These are phyloP conservation scores for Ricinus communis DNA, from an alignment of 345 rosid species.

Conservation along the genomic window DNA sequence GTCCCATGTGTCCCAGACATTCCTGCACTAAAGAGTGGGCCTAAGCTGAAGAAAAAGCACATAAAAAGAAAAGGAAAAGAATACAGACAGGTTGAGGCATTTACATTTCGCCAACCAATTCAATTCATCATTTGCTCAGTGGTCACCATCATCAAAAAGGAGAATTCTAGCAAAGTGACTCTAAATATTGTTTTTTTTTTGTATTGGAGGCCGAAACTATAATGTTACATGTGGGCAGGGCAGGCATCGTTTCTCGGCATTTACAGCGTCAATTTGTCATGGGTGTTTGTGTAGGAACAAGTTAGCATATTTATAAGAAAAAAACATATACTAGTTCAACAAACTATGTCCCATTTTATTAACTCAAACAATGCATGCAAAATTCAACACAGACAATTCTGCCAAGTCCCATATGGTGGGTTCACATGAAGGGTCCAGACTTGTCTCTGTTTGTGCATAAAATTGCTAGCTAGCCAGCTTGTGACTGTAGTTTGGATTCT, in stretches of 20 bases:
- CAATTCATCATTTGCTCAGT: no score
- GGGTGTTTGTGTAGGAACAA: not conserved
- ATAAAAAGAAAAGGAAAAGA: not conserved
- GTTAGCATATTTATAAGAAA: not conserved
- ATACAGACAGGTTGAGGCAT: not conserved
- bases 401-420: not conserved
- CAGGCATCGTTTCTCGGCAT: not conserved
- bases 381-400: not conserved
- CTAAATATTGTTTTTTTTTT: constrained; percentile 3
- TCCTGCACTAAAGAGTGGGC: constrained; percentile 20
- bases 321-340: not conserved
- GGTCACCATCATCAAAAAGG: constrained; percentile 12
- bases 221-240: not conserved
- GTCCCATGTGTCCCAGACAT: constrained; percentile 25
- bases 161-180: not conserved
- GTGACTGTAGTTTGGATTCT: no score
- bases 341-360: constrained; percentile 1
- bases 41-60: no score
- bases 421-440: not conserved
- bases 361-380: not conserved
- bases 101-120: not conserved
- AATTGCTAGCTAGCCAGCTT: not conserved
- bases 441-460: no score
- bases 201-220: not conserved
- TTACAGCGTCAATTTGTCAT: not conserved